A percentile compares a stretch with the other conserved stretches of the same genome.
phyloP scores from a whole-genome alignment of 208 protist genomes.

The Wallacemonas collosoma region DNA sequence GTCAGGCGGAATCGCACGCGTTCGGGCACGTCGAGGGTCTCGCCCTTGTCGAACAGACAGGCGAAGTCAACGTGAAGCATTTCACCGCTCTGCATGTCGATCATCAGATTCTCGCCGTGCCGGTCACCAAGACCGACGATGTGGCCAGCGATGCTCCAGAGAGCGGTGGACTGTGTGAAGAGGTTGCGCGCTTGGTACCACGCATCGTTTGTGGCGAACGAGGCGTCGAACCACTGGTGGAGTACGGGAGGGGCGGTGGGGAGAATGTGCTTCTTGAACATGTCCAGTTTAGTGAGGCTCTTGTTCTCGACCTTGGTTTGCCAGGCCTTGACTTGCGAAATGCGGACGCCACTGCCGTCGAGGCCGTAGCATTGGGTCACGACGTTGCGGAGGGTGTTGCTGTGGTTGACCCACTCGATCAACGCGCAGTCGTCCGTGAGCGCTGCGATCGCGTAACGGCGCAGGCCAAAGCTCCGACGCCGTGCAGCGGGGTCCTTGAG shows the following conservation, averaged over 20 bases:
- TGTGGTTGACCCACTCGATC: slow-evolving; percentile 96
- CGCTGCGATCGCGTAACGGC: slow-evolving; percentile 88
- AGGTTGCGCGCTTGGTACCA: slow-evolving; percentile 91
- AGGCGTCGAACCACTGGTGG: slow-evolving; percentile 93
- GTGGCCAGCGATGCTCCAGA: slow-evolving; percentile 97
- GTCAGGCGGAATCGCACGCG: slow-evolving; percentile 97
- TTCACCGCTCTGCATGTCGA: slow-evolving; percentile 88
- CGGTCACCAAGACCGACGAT: slow-evolving; percentile 95
- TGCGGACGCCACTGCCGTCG: slow-evolving; percentile 62
- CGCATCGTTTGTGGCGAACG: slow-evolving; percentile 83
- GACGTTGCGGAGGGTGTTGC: slow-evolving; percentile 75
- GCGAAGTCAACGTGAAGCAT: slow-evolving; percentile 96
- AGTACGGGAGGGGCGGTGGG: slow-evolving; percentile 83
- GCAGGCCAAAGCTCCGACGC: slow-evolving; percentile 80
- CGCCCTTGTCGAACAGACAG: slow-evolving; percentile 97
- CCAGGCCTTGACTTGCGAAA: slow-evolving; percentile 70
- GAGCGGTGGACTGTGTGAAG: slow-evolving; percentile 89
- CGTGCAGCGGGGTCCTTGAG: slow-evolving; percentile 75
- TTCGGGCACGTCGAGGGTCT: slow-evolving; percentile 93
- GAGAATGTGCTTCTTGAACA: slow-evolving; percentile 83
- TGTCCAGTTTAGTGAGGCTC: slow-evolving; percentile 58
- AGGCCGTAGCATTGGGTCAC: slow-evolving; percentile 79
- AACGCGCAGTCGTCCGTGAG: slow-evolving; percentile 92
- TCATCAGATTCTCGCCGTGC: slow-evolving; percentile 96
- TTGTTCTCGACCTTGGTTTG: slow-evolving; percentile 63